Conservation (phyloP, 129 eudicot genomes). For the Tagetes erecta region DNA sequence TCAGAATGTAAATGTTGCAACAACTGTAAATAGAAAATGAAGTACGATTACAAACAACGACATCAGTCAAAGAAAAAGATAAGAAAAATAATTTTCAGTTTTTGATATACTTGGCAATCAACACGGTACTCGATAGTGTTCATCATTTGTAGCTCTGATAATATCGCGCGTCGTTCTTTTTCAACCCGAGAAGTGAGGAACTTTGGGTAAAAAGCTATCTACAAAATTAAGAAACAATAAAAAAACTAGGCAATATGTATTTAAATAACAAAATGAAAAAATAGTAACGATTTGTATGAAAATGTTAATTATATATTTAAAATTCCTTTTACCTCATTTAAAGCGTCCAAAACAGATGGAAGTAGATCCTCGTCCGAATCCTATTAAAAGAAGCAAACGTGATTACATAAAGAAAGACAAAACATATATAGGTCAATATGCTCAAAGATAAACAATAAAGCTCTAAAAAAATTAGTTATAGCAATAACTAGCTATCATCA, state of each 20-base stretch:
- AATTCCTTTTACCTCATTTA: conserved; percentile 70
- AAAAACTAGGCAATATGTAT: neutral
- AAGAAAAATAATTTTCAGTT: neutral
- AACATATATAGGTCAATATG: conserved; percentile 18
- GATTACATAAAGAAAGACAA: neutral
- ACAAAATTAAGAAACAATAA: conserved; percentile 19
- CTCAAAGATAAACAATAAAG: conserved; percentile 8
- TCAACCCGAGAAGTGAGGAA: conserved; percentile 95
- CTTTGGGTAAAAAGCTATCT: conserved; percentile 96
- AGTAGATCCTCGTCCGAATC: conserved; percentile 83
- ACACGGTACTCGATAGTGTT: conserved; percentile 99
- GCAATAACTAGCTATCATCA: neutral
- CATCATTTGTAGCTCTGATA: conserved; percentile 99
- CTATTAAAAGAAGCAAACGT: conserved; percentile 38
- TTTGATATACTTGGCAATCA: conserved; percentile 82
- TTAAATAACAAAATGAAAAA: neutral
- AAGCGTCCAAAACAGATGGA: conserved; percentile 87
- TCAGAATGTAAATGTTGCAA: conserved; percentile 97
- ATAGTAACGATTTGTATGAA: neutral
- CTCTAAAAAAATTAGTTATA: conserved; percentile 29
- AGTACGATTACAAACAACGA: conserved; percentile 9
- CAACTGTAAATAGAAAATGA: conserved; percentile 49
- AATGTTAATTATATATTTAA: neutral
- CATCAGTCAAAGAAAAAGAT: neutral
- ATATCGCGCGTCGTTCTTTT: conserved; percentile 92